Percentiles rank a stretch among this genome's conserved stretches.
These are phyloP conservation scores for Allium cepa DNA, from an alignment of 106 monocot species.

Conservation along the genomic window DNA sequence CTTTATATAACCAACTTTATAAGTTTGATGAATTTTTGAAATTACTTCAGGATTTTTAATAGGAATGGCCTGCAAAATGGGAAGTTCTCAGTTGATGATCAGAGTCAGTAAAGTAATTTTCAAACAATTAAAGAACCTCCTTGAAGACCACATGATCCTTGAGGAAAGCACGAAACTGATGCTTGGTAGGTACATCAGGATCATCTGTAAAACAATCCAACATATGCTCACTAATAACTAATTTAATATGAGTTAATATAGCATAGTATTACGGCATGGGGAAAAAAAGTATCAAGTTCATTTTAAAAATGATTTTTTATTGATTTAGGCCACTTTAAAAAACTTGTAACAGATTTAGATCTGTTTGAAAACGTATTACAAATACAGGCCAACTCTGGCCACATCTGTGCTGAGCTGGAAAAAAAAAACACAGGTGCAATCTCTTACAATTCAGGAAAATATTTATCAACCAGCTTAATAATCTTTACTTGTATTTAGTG, in stretches of 20 bases:
- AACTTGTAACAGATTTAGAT: too few relatives aligned
- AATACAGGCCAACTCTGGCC: too few relatives aligned
- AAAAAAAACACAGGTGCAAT: too few relatives aligned
- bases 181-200: conserved; percentile 56
- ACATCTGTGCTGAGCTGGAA: too few relatives aligned
- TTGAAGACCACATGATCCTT: conserved; percentile 87
- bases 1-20: conserved; percentile 92
- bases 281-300: not conserved
- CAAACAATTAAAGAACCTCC: conserved; percentile 45
- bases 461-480: too few relatives aligned
- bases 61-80: conserved; percentile 39
- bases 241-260: not conserved
- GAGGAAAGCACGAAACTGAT: conserved; percentile 73
- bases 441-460: too few relatives aligned
- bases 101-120: not conserved
- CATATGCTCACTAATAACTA: not conserved
- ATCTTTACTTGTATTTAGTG: too few relatives aligned
- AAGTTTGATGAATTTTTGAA: conserved; percentile 89
- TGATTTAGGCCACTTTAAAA: too few relatives aligned
- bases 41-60: conserved; percentile 67
- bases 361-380: too few relatives aligned
- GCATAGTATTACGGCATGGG: not conserved
- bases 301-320: too few relatives aligned
- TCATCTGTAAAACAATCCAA: conserved; percentile 46
- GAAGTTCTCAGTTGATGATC: not conserved